These are phyloP conservation scores for Salmacisia buchloeana DNA, from an alignment of 1,284 basidiomycete species.

Conservation along the genomic window DNA sequence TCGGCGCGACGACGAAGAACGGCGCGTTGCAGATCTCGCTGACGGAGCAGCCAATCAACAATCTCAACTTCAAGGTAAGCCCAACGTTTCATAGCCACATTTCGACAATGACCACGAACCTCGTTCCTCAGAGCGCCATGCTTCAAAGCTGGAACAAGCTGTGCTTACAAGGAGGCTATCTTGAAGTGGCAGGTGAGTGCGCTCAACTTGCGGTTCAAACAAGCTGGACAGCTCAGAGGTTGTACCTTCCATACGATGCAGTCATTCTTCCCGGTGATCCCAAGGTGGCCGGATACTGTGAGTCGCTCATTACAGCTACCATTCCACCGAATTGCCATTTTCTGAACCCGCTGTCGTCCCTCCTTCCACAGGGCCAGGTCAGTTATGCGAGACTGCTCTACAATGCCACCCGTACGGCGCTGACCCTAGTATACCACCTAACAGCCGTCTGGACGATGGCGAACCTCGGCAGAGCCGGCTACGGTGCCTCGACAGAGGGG, in stretches of 20 bases:
- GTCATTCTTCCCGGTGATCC: constrained; percentile 40
- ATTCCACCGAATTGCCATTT: constrained; percentile 60
- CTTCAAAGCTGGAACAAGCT: constrained; percentile 52
- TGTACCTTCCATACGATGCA: too few species aligned
- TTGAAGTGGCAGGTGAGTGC: constrained; percentile 59
- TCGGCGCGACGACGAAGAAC: constrained; percentile 67
- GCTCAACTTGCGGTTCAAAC: too few species aligned
- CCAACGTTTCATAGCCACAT: constrained; percentile 61
- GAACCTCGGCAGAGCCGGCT: constrained; percentile 56
- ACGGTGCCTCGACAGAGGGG: constrained; percentile 57
- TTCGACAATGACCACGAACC: constrained; percentile 30
- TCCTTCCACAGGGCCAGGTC: neutral
- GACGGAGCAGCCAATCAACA: constrained; percentile 32
- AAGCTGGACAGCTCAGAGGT: constrained; percentile 56
- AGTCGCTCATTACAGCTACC: neutral
- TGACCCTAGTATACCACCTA: neutral
- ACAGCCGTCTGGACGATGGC: constrained; percentile 59
- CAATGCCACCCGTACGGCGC: too few species aligned
- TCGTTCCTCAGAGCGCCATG: too few species aligned
- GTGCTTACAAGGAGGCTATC: constrained; percentile 49
- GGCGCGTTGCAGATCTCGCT: constrained; percentile 73
- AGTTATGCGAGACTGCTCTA: neutral
- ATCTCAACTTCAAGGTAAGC: constrained; percentile 56
- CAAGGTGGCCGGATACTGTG: constrained; percentile 25
- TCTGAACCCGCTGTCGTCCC: too few species aligned